Evolutionary conservation across 805 yeast genomes (phyloP), one percentile per base, ranked within the genome.

Genomic region (Candida endomychidarum): DNA sequence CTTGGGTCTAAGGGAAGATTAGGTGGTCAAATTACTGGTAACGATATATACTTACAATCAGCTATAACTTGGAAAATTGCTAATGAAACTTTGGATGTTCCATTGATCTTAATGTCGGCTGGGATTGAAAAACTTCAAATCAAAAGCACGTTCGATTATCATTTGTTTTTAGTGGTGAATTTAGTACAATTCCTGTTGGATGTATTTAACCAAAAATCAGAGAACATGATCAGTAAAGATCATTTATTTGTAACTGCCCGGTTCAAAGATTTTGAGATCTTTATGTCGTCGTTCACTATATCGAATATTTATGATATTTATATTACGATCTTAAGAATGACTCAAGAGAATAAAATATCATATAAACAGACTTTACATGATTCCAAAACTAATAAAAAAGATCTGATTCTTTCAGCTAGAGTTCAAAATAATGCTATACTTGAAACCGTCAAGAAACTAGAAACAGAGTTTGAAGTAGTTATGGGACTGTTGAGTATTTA

Each of bases 221-320:
- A 65, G 35, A 49, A 60, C 14, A 68, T 67, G 19, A 55, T 69
- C 16, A 60, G 67, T 34, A 76, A 79, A 18, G 96, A 89, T 55
- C 76, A 78, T 37, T 60, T 90, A 5, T 74, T 68, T 42, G 83
- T 79, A 0, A 59, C 65, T 2, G 56, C 75, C 2, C 63, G 65
- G 8, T 70, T 82, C 46, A 78, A 70, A 2, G 65, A 77, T 0
- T 68, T 82, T 11, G 78, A 77, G 42, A 53, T 86, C 2, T 87
- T 77, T 52, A 67, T 84, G 44, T 90, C 98, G 0, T 88, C 96
- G 0, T 70, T 93, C 53, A 83, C 95, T 0, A 93, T 93, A 0
- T 82, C 96, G 0, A 88, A 85, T 52, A 67, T 87, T 21, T 71
- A 83, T 47, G 96, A 90, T 58, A 81, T 93, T 32, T 75, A 78